Evolutionary conservation across 2,329 filamentous ascomycete species (phyloP), one percentile per base, ranked within the genome.

Genomic region (Fusarium pseudoanthophilum): DNA sequence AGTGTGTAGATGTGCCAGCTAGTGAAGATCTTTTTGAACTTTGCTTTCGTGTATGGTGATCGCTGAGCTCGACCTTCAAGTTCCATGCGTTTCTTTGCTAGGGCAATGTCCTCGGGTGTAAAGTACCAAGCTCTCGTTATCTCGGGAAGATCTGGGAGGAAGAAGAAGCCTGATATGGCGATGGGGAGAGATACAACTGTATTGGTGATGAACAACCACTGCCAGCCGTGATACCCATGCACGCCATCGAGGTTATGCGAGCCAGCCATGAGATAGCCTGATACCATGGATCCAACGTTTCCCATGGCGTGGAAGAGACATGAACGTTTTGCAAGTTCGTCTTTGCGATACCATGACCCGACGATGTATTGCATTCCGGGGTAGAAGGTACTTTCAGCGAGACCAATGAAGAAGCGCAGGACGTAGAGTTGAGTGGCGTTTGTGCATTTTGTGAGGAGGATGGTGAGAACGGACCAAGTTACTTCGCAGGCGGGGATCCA

Each of bases 1-100:
- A 93, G 81, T 1, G 87, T 72, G 60, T 91, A 93, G 2, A 92
- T 88, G 62, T 91, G 91, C 91, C 91, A 92, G 11, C 87, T 88
- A 0, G 84, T 84, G 64, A 92, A 88, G 39, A 92, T 92, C 75
- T 87, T 89, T 75, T 84, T 84, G 34, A 92, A 77, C 78, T 91
- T 92, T 79, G 78, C 74, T 48, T 78, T 81, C 0, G 83, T 85
- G 62, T 81, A 86, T 0, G 81, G 80, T 0, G 81, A 79, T 0
- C 85, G 75, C 30, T 81, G 79, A 1, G 84, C 85, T 7, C 85
- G 81, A 0, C 85, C 85, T 64, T 87, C 86, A 3, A 85, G 78
- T 51, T 80, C 67, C 80, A 82, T 80, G 2, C 79, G 76, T 15
- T 66, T 75, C 45, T 78, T 74, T 0, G 80, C 78, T 0, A 82